Conservation (phyloP, 805 yeast genomes). For the Maudiozyma barnettii region DNA sequence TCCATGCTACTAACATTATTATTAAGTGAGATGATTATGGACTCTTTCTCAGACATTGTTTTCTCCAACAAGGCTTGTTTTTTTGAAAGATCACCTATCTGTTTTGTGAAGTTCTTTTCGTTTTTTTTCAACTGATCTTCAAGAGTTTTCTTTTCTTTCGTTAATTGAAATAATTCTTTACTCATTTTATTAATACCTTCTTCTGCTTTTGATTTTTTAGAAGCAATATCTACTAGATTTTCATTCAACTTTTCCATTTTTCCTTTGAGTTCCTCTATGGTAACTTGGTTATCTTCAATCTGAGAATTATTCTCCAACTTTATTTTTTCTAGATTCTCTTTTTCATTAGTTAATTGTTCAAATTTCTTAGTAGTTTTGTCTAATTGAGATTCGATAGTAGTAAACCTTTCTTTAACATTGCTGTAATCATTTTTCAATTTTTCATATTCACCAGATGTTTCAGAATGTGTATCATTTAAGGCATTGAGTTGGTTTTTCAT, state of each 20-base stretch:
- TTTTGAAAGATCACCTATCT: constrained; percentile 19
- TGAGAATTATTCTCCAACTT: constrained; percentile 31
- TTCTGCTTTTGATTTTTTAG: constrained; percentile 57
- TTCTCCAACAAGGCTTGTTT: constrained; percentile 12
- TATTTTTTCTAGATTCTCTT: constrained; percentile 16
- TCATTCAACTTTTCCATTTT: constrained; percentile 18
- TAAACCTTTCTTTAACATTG: constrained; percentile 11
- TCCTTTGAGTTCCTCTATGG: constrained; percentile 9
- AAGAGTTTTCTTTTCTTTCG: constrained; percentile 46
- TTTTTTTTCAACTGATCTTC: constrained; percentile 35
- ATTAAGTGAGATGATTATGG: constrained; percentile 9
- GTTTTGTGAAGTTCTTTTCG: constrained; percentile 37
- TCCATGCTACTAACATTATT: constrained; percentile 10
- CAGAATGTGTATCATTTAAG: constrained; percentile 14
- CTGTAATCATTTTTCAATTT: constrained; percentile 1
- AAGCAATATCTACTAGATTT: constrained; percentile 19
- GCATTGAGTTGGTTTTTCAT: constrained; percentile 11
- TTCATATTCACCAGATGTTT: not conserved
- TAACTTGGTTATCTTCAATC: constrained; percentile 21
- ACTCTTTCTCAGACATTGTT: constrained; percentile 14
- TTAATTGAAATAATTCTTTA: constrained; percentile 61
- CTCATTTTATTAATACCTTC: constrained; percentile 87
- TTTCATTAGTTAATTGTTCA: constrained; percentile 14
- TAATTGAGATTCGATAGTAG: constrained; percentile 3
- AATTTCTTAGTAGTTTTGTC: constrained; percentile 8